These are phyloP conservation scores for Acmispon strigosus DNA, from an alignment of 306 rosid species.

Conservation along the genomic window DNA sequence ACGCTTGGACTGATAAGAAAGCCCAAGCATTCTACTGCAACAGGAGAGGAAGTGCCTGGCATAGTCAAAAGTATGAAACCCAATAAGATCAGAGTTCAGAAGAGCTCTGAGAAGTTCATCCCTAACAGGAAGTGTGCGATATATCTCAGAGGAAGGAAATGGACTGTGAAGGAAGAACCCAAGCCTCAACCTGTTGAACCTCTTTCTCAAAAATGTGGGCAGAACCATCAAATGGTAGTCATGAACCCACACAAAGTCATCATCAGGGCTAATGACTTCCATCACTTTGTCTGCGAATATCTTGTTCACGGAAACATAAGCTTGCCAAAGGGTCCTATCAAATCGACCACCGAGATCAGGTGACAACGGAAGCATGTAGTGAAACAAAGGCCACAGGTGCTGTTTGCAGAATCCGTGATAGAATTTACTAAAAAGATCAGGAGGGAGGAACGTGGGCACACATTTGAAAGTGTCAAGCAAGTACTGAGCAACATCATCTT, in stretches of 20 bases:
- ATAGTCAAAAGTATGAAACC: slow-evolving; percentile 87
- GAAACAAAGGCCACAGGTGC: slow-evolving; percentile 86
- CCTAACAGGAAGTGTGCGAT: slow-evolving; percentile 73
- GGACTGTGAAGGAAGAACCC: slow-evolving; percentile 92
- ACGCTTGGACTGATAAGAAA: slow-evolving; percentile 84
- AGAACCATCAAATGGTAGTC: slow-evolving; percentile 87
- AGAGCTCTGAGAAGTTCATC: slow-evolving; percentile 74
- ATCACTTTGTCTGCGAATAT: slow-evolving; percentile 81
- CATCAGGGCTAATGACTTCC: slow-evolving; percentile 79
- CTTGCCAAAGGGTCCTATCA: slow-evolving; percentile 73
- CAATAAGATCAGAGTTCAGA: slow-evolving; percentile 74
- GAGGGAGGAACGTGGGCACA: slow-evolving; percentile 73
- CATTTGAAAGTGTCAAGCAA: slow-evolving; percentile 65
- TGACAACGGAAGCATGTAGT: slow-evolving; percentile 80
- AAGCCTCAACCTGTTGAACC: slow-evolving; percentile 55
- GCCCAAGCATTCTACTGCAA: slow-evolving; percentile 92
- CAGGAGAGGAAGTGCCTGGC: slow-evolving; percentile 92
- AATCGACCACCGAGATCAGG: slow-evolving; percentile 78
- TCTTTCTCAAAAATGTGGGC: slow-evolving; percentile 80
- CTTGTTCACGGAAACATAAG: slow-evolving; percentile 82
- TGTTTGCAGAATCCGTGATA: slow-evolving; percentile 74
- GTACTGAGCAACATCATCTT: slow-evolving; percentile 72
- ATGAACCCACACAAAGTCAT: slow-evolving; percentile 84
- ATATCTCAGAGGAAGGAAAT: slow-evolving; percentile 77
- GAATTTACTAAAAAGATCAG: slow-evolving; percentile 58